Evolutionary conservation across 768 basidiomycete genomes (phyloP), one percentile per base, ranked within the genome.

Genomic region (Pleurotus platypus): DNA sequence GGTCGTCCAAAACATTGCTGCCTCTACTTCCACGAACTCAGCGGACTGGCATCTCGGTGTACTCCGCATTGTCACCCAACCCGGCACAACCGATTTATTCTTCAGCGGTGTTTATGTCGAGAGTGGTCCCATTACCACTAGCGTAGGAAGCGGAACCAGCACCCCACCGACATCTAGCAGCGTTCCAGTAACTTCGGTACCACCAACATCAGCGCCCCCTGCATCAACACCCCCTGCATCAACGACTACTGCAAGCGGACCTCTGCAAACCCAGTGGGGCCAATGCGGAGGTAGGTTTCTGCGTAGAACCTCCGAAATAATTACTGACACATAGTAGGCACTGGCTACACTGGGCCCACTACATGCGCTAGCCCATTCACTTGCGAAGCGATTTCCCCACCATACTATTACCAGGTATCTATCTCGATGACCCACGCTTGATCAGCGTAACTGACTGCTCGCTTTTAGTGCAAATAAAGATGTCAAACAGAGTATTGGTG

Each of bases 21-120:
- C 79, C 1, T 75, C 75, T 20, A 76, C 83, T 0, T 82, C 75
- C 9, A 85, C 84, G 50, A 83, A 84, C 69, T 83, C 81, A 16
- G 79, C 70, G 30, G 83, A 84, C 67, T 86, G 75, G 73, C 85
- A 85, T 70, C 71, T 86, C 49, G 83, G 83, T 40, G 81, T 85
- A 22, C 78, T 85, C 37, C 79, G 82, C 57, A 70, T 86, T 58
- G 72, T 78, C 18, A 80, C 78, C 64, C 73, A 67, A 39, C 65
- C 73, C 46, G 66, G 67, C 30, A 66, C 75, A 8, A 83, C 84
- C 65, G 80, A 85, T 62, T 86, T 77, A 76, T 85, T 79, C 68
- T 72, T 82, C 72, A 75, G 78, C 55, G 81, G 83, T 35, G 82
- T 86, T 50, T 86, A 81, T 66, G 76, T 86, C 60, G 84, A 86